Percentiles rank a stretch among this genome's conserved stretches.
Evolutionary conservation across 768 basidiomycete genomes (phyloP).

Genomic region (Mycena latifolia): DNA sequence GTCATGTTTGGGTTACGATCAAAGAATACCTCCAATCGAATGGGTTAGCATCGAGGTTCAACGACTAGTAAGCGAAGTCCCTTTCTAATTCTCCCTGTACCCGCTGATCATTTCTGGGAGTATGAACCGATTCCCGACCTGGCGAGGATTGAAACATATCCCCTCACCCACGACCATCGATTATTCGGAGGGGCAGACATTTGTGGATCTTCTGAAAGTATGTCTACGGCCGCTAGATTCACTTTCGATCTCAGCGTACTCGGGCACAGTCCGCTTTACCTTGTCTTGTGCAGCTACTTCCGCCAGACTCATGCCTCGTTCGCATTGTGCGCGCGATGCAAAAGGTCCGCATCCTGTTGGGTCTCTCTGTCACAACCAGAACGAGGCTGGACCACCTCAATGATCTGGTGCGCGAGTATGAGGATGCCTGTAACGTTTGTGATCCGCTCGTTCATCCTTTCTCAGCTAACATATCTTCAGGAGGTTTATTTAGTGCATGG

Average conservation of each 20-base stretch:
- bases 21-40: conserved; percentile 21
- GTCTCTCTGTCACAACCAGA: not conserved
- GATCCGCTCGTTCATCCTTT: not conserved
- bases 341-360: not conserved
- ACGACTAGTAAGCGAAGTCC: conserved; percentile 18
- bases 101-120: conserved; percentile 1
- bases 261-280: not conserved
- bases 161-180: conserved; percentile 12
- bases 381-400: not conserved
- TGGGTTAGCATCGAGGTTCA: conserved; percentile 18
- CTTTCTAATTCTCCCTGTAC: not conserved
- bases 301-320: not conserved
- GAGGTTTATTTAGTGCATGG: not conserved
- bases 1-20: conserved; percentile 19
- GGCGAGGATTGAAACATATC: conserved; percentile 20
- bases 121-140: conserved; percentile 16
- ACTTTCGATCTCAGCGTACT: not conserved
- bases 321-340: conserved; percentile 8
- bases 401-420: not conserved
- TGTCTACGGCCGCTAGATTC: not conserved
- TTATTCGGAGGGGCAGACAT: conserved; percentile 9
- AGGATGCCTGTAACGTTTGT: not conserved
- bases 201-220: conserved; percentile 7
- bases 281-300: conserved; percentile 16
- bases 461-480: not conserved